Base-by-base conservation (phyloP, 306 rosid genomes). In the Crotalaria pallida region DNA sequence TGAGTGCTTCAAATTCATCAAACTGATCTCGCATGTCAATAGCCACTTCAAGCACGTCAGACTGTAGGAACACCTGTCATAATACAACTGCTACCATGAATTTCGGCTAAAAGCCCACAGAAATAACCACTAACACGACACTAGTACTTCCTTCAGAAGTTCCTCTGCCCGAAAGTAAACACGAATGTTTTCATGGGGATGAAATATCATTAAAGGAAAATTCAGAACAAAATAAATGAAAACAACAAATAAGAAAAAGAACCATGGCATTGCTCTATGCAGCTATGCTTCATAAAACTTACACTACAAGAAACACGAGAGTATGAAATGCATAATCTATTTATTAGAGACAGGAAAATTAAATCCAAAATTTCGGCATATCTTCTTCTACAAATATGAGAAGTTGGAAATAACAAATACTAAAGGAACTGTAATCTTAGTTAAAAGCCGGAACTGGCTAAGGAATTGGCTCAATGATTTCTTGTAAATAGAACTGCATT, bases 11-110 rank as follows among this genome's bases (percentile, higher is more conserved):
- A 36, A 59, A 63, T 81, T 82, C 76, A 78, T 94, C 95, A 66
- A 94, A 88, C 51, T 82, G 88, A 66, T 72, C 64, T 83, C 94
- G 84, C 98, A 90, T 93, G 65, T 88, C 89, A 29, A 77, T 69
- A 10, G 95, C 96, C 69, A 90, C 78, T 26, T 90, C 89, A 22
- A 76, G 76, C 66, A 94, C 97, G 57, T 88, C 96, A 2, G 95
- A 87, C 53, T 88, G 90, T 58, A 94, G 53, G 10, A 90, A 85
- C 62, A 94, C 87, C 98, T 90, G 84, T 49, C 33, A 65, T 38
- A 64, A 70, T 71, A 77, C 43, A 72, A 44, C 17, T 27, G 49
- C 19, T 24, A 43, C 43, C 3, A 10, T 45, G 3, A 58, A n/a
- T 41, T 78, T 50, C 23, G 34, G 65, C 44, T 21, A 48, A 27